Evolutionary conservation across 768 basidiomycete genomes (phyloP), one percentile per base, ranked within the genome.

Genomic region (Tephrocybe sp.): DNA sequence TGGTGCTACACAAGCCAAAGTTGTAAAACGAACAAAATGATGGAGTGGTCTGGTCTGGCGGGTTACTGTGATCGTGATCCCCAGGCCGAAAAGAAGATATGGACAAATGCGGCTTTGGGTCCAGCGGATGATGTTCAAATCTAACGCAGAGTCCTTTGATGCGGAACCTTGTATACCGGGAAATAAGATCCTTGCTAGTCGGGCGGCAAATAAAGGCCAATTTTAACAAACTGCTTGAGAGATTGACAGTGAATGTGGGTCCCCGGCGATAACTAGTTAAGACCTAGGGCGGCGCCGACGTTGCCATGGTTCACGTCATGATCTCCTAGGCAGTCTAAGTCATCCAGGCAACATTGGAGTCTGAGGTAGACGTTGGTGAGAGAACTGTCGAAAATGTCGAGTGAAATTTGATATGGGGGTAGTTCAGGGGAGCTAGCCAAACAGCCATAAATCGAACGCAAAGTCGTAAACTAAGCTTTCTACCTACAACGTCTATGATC

Each of bases 151-250:
- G 40, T 21, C 30, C 36, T 48, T 38, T 58, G 57, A 58, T 55
- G 48, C 28, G 46, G 40, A 50, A 38, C 13, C 39, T 55, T 51
- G 44, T 42, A 50, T 22, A 51, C 25, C 37, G 24, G 31, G 31
- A 40, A 30, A 40, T 21, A 34, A 60, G 59, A 60, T 60, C 59
- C 59, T 58, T 53, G 53, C 30, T 52, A 31, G 54, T 58, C 59
- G 56, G 59, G 51, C 26, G 19, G 36, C 31, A n/a, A n/a, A n/a
- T n/a, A n/a, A n/a, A n/a, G n/a, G n/a, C 35, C 45, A 27, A 9
- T 27, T 13, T 18, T 21, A 24, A 22, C 39, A 25, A 44, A 44
- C 35, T 37, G 24, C 38, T 28, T 39, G 51, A 52, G 26, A 21
- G 9, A 40, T 31, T 31, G 27, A 34, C 28, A 42, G 26, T 36